Evolutionary conservation across 2,329 filamentous ascomycete species (phyloP).

Genomic region (Xylaria sp.): DNA sequence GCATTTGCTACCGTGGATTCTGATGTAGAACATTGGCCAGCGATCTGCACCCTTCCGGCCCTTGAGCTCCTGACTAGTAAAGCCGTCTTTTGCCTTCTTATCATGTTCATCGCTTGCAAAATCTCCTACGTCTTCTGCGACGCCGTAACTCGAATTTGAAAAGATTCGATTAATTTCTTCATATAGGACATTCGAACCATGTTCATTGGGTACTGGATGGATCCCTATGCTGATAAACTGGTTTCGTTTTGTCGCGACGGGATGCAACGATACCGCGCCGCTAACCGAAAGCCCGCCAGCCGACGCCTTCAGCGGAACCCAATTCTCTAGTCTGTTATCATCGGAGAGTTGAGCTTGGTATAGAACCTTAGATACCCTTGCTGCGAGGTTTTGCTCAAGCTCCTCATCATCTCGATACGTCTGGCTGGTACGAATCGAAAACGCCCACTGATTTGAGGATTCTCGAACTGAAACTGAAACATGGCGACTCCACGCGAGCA

Average conservation of each 20-base stretch:
- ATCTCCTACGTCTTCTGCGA: conserved; percentile 60
- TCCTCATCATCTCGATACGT: conserved; percentile 18
- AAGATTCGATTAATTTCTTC: conserved; percentile 84
- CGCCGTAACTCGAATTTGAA: conserved; percentile 79
- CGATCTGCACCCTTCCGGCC: conserved; percentile 76
- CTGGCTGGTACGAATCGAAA: conserved; percentile 52
- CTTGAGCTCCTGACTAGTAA: conserved; percentile 63
- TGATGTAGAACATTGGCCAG: conserved; percentile 92
- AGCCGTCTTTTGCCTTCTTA: conserved; percentile 49
- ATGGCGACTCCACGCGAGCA: conserved; percentile 74
- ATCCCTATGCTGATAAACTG: conserved; percentile 89
- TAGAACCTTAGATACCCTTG: conserved; percentile 64
- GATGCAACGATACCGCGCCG: conserved; percentile 77
- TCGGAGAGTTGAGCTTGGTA: conserved; percentile 73
- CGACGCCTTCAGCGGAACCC: conserved; percentile 77
- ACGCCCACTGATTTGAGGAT: conserved; percentile 50
- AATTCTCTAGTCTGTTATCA: conserved; percentile 64
- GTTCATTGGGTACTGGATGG: conserved; percentile 67
- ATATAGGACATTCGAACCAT: conserved; percentile 74
- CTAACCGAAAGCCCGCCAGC: conserved; percentile 70
- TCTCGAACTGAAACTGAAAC: conserved; percentile 71
- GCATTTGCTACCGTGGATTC: conserved; percentile 60
- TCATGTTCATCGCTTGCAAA: conserved; percentile 50
- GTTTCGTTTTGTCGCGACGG: conserved; percentile 74
- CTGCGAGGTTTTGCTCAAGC: conserved; percentile 36